Evolutionary conservation across 73 alveolate species (phyloP).

Genomic region (Effrenium voratum): DNA sequence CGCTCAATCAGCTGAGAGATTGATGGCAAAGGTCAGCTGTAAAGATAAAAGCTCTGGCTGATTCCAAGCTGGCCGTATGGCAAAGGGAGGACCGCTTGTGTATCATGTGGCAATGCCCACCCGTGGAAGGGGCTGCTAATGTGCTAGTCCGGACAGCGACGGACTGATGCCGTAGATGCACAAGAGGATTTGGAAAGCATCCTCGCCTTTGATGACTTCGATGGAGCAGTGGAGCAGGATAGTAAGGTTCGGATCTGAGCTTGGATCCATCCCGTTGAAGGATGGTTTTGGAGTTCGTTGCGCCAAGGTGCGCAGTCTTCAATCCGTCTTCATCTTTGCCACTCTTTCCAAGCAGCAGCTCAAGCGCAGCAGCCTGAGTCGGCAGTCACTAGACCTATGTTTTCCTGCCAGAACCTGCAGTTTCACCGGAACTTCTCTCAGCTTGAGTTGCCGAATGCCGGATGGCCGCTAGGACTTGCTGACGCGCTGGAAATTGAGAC

Average conservation of each 20-base stretch:
- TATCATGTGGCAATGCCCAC: too few species aligned
- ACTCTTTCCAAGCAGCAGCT: conserved; percentile 84
- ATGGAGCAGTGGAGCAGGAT: conserved; percentile 77
- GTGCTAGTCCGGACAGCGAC: too few species aligned
- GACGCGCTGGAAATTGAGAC: conserved; percentile 71
- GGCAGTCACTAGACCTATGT: background rate
- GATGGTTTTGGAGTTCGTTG: background rate
- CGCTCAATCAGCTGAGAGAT: background rate
- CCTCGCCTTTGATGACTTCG: conserved; percentile 79
- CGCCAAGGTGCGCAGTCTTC: conserved; percentile 73
- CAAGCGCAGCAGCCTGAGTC: background rate
- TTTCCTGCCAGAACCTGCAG: background rate
- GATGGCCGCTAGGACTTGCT: conserved; percentile 27
- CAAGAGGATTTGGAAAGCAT: conserved; percentile 80
- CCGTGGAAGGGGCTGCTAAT: too few species aligned
- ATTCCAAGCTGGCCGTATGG: conserved; percentile 80
- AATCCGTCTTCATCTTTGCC: conserved; percentile 64
- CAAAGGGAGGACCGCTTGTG: conserved; percentile 73
- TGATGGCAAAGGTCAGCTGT: conserved; percentile 14
- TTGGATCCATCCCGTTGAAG: background rate
- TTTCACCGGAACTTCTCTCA: background rate
- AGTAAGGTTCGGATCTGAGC: conserved; percentile 35
- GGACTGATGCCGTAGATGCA: too few species aligned
- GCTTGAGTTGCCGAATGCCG: background rate
- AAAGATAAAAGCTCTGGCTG: conserved; percentile 48